Conservation (phyloP, 2,329 filamentous ascomycete species). For the Leptoxyphium fumago region DNA sequence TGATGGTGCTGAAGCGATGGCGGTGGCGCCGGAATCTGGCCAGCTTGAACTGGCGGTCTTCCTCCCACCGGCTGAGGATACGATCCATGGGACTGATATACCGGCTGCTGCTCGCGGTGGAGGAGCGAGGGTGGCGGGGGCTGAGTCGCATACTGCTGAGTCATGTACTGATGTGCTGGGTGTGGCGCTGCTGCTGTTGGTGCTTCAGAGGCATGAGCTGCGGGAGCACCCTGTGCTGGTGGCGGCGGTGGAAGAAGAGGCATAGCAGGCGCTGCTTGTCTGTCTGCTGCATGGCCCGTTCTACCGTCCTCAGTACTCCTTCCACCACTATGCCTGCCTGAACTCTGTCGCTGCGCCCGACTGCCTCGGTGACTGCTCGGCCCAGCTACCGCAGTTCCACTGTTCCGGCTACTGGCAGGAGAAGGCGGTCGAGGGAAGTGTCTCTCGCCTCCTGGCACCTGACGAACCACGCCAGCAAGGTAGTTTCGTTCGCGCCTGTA, state of each 20-base stretch:
- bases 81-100: background rate
- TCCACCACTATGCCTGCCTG: background rate
- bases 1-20: background rate
- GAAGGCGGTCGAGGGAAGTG: constrained; percentile 31
- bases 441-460: constrained; percentile 38
- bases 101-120: background rate
- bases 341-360: too few species aligned
- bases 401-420: constrained; percentile 10
- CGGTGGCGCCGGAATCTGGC: background rate
- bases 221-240: constrained; percentile 6
- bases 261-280: background rate
- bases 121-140: constrained; percentile 1
- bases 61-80: background rate
- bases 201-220: background rate
- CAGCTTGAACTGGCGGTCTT: background rate
- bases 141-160: background rate
- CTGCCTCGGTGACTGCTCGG: constrained; percentile 7
- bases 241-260: constrained; percentile 10
- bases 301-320: background rate
- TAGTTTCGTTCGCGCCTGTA: constrained; percentile 61
- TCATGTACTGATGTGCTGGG: background rate
- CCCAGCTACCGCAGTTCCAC: constrained; percentile 2
- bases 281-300: background rate
- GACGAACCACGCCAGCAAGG: constrained; percentile 49
- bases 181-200: background rate